Evolutionary conservation across 2,329 filamentous ascomycete genomes (phyloP).

Genomic region (Blumeria graminis): DNA sequence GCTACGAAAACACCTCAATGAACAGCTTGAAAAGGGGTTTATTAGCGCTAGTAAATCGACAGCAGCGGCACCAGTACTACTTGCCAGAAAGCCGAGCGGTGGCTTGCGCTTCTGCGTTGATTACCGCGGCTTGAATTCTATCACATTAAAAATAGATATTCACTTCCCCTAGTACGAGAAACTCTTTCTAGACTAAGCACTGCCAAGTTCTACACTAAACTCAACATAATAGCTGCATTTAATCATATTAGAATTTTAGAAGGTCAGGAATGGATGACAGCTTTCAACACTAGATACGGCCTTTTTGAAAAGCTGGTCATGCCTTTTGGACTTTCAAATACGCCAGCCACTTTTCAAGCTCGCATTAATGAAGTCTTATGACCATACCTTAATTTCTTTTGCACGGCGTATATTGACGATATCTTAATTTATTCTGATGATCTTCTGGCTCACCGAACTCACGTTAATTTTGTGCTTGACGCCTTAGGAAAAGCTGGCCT

Average conservation of each 20-base stretch:
- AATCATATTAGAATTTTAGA: neutral
- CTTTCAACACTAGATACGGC: neutral
- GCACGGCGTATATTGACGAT: neutral
- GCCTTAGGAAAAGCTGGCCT: neutral
- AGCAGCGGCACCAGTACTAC: neutral
- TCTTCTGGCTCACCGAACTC: neutral
- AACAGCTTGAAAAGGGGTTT: neutral
- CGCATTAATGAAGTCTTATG: neutral
- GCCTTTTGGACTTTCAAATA: neutral
- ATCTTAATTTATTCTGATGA: neutral
- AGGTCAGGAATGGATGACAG: neutral
- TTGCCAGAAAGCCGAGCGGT: neutral
- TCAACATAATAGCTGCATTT: neutral
- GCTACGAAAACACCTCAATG: neutral
- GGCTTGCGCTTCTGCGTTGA: too few species aligned
- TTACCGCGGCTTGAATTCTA: too few species aligned
- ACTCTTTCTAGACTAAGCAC: too few species aligned
- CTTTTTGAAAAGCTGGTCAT: neutral
- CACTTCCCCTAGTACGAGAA: too few species aligned
- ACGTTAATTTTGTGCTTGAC: neutral
- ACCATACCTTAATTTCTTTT: neutral
- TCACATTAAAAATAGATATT: too few species aligned
- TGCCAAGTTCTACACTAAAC: neutral
- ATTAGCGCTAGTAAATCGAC: too few species aligned
- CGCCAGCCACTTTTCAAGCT: neutral